Percentiles rank a stretch among this genome's conserved stretches.
Conservation (phyloP, 345 rosid genomes). For the Salix udensis region DNA sequence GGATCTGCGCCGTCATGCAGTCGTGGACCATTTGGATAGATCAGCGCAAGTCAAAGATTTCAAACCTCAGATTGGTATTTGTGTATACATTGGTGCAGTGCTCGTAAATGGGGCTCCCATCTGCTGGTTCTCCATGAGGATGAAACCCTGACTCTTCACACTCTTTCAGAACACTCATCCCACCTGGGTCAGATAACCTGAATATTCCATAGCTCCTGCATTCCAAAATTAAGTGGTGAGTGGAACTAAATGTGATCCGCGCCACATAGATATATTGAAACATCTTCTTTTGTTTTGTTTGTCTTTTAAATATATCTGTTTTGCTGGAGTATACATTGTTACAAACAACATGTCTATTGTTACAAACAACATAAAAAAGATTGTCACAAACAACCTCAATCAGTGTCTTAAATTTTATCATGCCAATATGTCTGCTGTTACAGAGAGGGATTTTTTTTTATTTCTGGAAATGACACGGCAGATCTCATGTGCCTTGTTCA, state of each 20-base stretch:
- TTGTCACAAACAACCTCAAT: not conserved
- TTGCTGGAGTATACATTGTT: not conserved
- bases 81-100: slow-evolving; percentile 74
- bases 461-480: not conserved
- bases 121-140: slow-evolving; percentile 61
- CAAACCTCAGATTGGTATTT: slow-evolving; percentile 81
- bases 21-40: not conserved
- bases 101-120: slow-evolving; percentile 64
- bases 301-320: not conserved
- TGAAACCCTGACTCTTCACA: slow-evolving; percentile 76
- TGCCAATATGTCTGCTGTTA: not conserved
- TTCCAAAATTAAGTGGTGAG: not conserved
- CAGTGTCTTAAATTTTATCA: not conserved
- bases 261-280: not conserved
- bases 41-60: slow-evolving; percentile 83
- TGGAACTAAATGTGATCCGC: not conserved
- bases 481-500: not conserved
- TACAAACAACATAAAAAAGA: not conserved
- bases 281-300: not conserved
- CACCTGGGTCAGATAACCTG: slow-evolving; percentile 66
- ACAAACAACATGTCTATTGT: no score
- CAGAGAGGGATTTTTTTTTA: not conserved
- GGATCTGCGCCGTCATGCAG: not conserved
- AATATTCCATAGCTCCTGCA: slow-evolving; percentile 69
- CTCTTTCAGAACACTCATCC: slow-evolving; percentile 63